phyloP scores from a whole-genome alignment of 2,329 filamentous ascomycete genomes.

The Colletotrichum lini region DNA sequence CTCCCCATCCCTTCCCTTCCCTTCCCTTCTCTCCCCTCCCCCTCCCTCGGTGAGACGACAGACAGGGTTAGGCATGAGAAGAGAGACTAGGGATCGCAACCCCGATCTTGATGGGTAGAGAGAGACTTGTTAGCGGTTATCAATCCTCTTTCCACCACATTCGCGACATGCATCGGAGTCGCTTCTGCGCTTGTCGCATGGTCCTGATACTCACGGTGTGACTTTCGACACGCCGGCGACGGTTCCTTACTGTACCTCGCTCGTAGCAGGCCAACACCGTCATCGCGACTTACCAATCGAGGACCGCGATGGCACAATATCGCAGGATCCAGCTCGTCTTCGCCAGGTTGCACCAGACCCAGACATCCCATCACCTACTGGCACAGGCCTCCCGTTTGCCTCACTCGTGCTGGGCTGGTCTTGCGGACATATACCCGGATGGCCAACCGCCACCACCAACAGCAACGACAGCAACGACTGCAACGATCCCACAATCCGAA shows the following conservation, averaged over 20 bases:
- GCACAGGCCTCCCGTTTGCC: neutral
- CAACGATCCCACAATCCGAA: neutral
- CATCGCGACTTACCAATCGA: constrained; percentile 20
- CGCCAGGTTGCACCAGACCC: constrained; percentile 28
- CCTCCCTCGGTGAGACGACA: no score
- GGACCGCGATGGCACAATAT: constrained; percentile 35
- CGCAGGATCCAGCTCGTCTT: constrained; percentile 9
- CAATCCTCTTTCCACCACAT: constrained; percentile 7
- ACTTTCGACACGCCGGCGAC: neutral
- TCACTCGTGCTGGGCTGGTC: constrained; percentile 17
- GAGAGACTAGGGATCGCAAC: constrained; percentile 11
- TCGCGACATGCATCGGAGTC: constrained; percentile 26
- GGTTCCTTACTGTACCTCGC: neutral
- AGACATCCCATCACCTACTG: constrained; percentile 22
- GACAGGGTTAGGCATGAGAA: constrained; percentile 11
- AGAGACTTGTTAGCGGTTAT: neutral
- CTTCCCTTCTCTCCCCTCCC: no score
- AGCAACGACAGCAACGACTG: no score
- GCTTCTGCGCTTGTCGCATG: neutral
- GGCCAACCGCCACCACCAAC: neutral
- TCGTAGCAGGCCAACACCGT: neutral
- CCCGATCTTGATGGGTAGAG: constrained; percentile 12
- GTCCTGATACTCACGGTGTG: neutral
- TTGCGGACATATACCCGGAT: constrained; percentile 35
- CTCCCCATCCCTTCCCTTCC: neutral